Base-by-base conservation (phyloP, 345 rosid species). In the Corymbia maculata region DNA sequence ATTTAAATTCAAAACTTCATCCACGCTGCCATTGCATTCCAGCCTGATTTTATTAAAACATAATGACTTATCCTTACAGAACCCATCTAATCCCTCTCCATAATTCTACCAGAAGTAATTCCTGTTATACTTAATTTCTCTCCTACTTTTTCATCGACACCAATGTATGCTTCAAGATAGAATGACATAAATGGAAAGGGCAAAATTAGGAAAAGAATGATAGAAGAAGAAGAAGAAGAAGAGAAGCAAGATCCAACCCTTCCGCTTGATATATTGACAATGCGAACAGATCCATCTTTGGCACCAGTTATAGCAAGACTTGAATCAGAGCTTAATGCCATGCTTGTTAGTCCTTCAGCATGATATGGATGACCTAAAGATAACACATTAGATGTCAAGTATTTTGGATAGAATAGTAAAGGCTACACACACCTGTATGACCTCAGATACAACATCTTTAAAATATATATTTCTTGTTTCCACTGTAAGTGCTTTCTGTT, bases 281-380 rank as follows among this genome's bases (percentile, higher is more conserved):
- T 89, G 90, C 95, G 95, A 87, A 95, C 92, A 42, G 96, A 97
- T 88, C 94, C 89, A 89, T 98, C 99, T 90, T 90, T 91, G 13
- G 98, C 94, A 90, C 99, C 99, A 91, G 97, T 93, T 88, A 98
- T 91, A 88, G 92, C 99, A 79, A 96, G 96, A 89, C 88, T 93
- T 55, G 99, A 97, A 90, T 93, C 98, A 16, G 96, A 92, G 89
- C 95, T 96, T 89, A 98, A 87, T 79, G 95, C 93, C 94, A 98
- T 90, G 89, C 99, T 93, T 47, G 95, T 97, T 87, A 98, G 57
- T 87, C 97, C 97, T 90, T 93, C 95, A 10, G 97, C 93, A 90
- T 96, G 99, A 92, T 95, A 95, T 36, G 96, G 96, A 95, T 97
- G 97, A 90, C 98, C 99, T 96, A 86, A 16, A 88, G 24, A 64